Evolutionary conservation across 2,329 filamentous ascomycete species (phyloP), one percentile per base, ranked within the genome.

Genomic region (Colletotrichum siamense): DNA sequence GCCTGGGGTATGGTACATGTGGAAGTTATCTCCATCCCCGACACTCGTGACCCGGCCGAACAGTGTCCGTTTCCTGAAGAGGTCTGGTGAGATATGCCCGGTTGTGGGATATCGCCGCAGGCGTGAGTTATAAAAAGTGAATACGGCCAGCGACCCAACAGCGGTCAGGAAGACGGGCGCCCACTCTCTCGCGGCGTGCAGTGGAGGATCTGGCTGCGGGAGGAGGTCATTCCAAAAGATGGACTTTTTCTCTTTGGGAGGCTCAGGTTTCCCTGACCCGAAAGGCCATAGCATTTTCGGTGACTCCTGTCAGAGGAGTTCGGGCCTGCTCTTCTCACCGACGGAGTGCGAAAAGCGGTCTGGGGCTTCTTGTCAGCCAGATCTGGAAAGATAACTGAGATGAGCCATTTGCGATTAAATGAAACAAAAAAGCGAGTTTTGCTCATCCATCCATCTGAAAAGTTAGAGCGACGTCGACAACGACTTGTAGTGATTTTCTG

Each of bases 11-110:
- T 99, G 97, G 83, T 94, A 99, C 64, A 99, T 84, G 80, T 97
- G 94, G 84, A 99, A 98, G 83, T 96, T 96, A 85, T 99, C 97
- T 6, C 96, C 98, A 89, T 99, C 97, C 57, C 98, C 97, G 28
- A 99, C 97, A 80, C 95, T 96, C 15, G 96, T 98, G 57, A 99
- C 97, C 77, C 91, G 91, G 16, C 97, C 97, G 80, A 96, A 94
- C 57, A 99, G 82, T 79, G 92, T 96, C 80, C 95, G 91, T 77
- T 89, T 92, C 62, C 95, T 92, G 82, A 96, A 96, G 82, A 93
- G 94, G 13, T 89, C 87, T 3, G 95, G 94, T 64, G 92, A 92
- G 79, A 99, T 94, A 82, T 96, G 91, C 28, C 91, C 89, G 44
- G 95, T 92, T 72, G 92, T 93, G 6, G 96, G 96, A 73, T 99